These are phyloP conservation scores for Acacia pycnantha DNA, from an alignment of 331 rosid genomes.

Conservation along the genomic window DNA sequence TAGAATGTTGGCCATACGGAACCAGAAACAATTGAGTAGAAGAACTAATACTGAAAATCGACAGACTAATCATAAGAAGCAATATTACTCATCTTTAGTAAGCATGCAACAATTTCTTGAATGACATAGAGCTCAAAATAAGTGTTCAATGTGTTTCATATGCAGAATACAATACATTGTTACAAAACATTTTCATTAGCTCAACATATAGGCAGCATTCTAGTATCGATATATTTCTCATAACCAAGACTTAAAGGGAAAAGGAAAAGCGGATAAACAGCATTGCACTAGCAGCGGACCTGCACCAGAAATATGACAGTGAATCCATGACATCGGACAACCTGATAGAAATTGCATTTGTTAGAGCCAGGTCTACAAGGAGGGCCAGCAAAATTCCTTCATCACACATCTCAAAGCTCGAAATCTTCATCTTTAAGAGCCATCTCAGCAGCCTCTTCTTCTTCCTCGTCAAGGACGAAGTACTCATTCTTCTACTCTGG, in stretches of 20 bases:
- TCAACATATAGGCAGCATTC: constrained; percentile 34
- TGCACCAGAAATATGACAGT: constrained; percentile 32
- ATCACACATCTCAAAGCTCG: constrained; percentile 61
- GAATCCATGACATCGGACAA: constrained; percentile 20
- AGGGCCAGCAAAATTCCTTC: constrained; percentile 13
- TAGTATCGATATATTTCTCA: constrained; percentile 29
- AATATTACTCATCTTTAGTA: background rate
- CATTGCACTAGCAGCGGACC: constrained; percentile 35
- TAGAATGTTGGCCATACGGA: background rate
- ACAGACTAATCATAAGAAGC: background rate
- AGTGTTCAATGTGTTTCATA: background rate
- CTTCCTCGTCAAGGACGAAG: constrained; percentile 79
- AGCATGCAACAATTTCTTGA: background rate
- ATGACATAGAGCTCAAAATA: background rate
- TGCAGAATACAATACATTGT: constrained; percentile 3
- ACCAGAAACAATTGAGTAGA: background rate
- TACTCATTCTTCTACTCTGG: constrained; percentile 78
- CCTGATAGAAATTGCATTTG: constrained; percentile 12
- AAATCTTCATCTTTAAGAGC: constrained; percentile 90
- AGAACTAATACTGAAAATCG: background rate
- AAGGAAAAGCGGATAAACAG: constrained; percentile 9
- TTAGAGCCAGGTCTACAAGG: background rate
- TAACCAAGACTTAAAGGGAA: background rate
- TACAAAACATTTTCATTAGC: background rate
- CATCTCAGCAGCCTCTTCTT: constrained; percentile 86